Base-by-base conservation (phyloP, 176 grass and related monocot species). In the Lolium rigidum region DNA sequence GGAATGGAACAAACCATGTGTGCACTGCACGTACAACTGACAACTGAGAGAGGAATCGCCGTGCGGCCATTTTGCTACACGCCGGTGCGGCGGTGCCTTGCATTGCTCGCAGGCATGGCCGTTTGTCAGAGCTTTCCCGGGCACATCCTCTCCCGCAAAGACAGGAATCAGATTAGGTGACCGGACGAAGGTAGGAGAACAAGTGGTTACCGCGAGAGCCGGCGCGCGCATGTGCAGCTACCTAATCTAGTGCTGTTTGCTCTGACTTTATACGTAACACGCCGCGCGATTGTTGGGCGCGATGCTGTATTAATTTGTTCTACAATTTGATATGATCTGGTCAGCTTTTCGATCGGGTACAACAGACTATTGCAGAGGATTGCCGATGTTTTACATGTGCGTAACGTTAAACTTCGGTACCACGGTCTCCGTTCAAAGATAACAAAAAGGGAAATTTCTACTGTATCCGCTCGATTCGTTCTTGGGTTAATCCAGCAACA, bases 181-280 rank as follows among this genome's bases (percentile, higher is more conserved):
- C 48, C 24, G 55, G 31, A 67, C 25, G 64, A 44, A 10, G 79
- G 18, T 10, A 50, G 39, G 9, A 38, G 46, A 54, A 17, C 67
- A 26, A 12, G 39, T 46, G 14, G 67, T 72, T 83, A n/a, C n/a
- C 21, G 2, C 55, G 10, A 48, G 5, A 20, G 62, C 70, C 54
- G 43, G 71, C 43, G 44, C 25, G 44, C 15, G 35, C 84, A 86
- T 79, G 84, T 86, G 75, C 50, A 59, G n/a, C 15, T 9, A 50
- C 9, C 22, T 86, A 70, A 58, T 58, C 0, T 15, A 79, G 38
- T 20, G 51, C 26, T 39, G 6, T 79, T 58, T 21, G 51, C 46
- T 86, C 64, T 86, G 84, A 86, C 84, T 70, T 86, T 47, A 47
- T 52, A 31, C 9, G 52, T 63, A 16, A 49, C 16, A 59, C 14